Evolutionary conservation across 176 grass and related monocot species (phyloP).

Genomic region (Avena atlantica): DNA sequence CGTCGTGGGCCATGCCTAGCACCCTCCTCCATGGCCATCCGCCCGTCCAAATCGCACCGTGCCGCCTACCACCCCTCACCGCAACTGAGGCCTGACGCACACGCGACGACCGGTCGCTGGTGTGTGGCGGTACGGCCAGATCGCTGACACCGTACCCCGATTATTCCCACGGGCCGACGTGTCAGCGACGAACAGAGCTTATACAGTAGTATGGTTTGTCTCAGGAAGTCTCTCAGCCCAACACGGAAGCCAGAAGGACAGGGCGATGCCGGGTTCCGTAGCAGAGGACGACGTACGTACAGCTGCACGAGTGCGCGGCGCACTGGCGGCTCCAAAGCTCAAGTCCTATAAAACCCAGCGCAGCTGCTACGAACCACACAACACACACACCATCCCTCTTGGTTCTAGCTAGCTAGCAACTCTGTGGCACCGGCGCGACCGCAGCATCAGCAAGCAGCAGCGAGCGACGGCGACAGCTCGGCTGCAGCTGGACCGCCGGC

Average conservation of each 20-base stretch:
- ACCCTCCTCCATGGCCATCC: neutral
- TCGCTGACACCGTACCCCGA: neutral
- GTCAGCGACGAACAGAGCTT: neutral
- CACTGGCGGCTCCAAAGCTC: neutral
- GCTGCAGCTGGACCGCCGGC: slow-evolving; percentile 18
- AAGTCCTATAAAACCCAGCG: slow-evolving; percentile 42
- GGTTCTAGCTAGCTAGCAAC: slow-evolving; percentile 31
- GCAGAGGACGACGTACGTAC: slow-evolving; percentile 52
- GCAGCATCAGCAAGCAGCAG: neutral
- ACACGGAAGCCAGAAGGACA: neutral
- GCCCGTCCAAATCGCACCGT: neutral
- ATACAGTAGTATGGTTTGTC: too few relatives aligned
- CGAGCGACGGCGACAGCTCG: slow-evolving; percentile 23
- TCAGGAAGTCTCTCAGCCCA: too few relatives aligned
- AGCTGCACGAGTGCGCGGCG: neutral
- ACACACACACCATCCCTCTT: slow-evolving; percentile 20
- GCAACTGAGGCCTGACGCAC: neutral
- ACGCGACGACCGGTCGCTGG: too few relatives aligned
- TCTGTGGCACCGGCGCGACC: neutral
- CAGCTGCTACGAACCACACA: slow-evolving; percentile 9
- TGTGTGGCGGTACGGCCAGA: neutral
- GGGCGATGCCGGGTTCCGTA: slow-evolving; percentile 30
- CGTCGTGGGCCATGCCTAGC: too few relatives aligned
- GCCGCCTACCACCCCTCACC: neutral
- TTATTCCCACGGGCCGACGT: neutral